Base-by-base conservation (phyloP, 768 basidiomycete species). In the Termitomyces sp. region DNA sequence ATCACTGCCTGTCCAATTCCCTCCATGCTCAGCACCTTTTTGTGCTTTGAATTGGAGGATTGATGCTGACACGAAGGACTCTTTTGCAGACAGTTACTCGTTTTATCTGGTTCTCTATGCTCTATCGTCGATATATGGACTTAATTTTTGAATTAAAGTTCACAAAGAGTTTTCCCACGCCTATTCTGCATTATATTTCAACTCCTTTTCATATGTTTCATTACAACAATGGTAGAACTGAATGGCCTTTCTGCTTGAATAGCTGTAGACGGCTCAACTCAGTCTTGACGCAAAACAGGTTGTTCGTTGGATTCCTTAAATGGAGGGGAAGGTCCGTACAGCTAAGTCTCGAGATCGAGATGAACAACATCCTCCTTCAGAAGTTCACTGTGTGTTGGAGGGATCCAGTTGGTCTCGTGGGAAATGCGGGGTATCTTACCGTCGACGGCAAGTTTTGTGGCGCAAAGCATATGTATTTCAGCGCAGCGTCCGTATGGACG, bases 361-460 rank as follows among this genome's bases (percentile, higher is more conserved):
- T 36, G 14, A 20, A 18, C 36, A 12, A 29, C 22, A 39, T 47
- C 13, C 5, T 26, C 37, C 7, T 24, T 5, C 43, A 59, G 58
- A 27, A 44, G 26, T 59, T 59, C 34, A 51, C 53, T 29, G 53
- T 59, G 3, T 54, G 53, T 42, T 59, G 58, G 58, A 55, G 36
- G 16, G 46, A 59, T 20, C 53, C 53, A 5, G 8, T 55, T 9
- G 58, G 58, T 16, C 22, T 55, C 7, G 24, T 50, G 8, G 42
- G 41, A 1, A 50, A 34, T 39, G 58, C 32, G 6, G 53, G 58
- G 5, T 55, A 59, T 46, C 54, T 59, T n/a, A 22, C 22, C 18
- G 53, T 59, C 18, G 53, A 59, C 34, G 58, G 53, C 20, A 55
- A 27, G 16, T 54, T 54, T 6, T 59, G 58, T 55, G 58, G 58